Base-by-base conservation (phyloP, 495 filamentous ascomycete genomes). In the Penicillium canescens region DNA sequence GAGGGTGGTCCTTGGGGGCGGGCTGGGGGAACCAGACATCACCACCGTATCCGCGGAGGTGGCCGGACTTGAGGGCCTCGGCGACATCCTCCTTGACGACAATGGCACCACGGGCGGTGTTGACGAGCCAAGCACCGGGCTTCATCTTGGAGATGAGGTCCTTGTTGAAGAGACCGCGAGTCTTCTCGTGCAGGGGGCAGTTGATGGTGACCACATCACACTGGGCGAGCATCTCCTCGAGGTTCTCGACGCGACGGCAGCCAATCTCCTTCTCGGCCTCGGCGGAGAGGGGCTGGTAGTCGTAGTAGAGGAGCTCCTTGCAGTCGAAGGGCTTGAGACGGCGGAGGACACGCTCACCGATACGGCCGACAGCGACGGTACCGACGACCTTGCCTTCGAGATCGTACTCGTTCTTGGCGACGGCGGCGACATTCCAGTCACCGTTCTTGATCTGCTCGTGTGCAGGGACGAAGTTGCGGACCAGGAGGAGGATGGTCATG, bases 141-240 rank as follows among this genome's bases (percentile, higher is more conserved):
- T 98, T 98, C 94, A 98, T 98, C 89, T 97, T 97, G 64, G 87
- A 82, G 65, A 98, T 96, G 56, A 98, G 82, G n/a, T 97, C 91
- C 88, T 98, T 98, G 84, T 97, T 96, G 82, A 98, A 98, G 61
- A 98, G 71, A 57, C 94, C 94, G 31, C 82, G 80, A 41, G 94
- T 98, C 82, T 94, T 95, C 82, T 97, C 94, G 78, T 98, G 94
- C 57, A 98, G 84, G 55, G 94, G 94, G 84, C 93, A 97, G 84
- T 98, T 98, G 77, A 98, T 98, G 65, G 94, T 98, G 66, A 98
- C 94, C 38, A 98, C 89, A 62, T 98, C 94, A 74, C 92, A 97
- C 82, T 97, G 92, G 49, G 82, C 81, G 51, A 98, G 77, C 86
- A 98, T 88, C 76, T 98, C 94, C 82, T 97, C 93, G 60, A 98